Conservation (phyloP, 768 basidiomycete genomes). For the Trichaptum fuscoviolaceum region DNA sequence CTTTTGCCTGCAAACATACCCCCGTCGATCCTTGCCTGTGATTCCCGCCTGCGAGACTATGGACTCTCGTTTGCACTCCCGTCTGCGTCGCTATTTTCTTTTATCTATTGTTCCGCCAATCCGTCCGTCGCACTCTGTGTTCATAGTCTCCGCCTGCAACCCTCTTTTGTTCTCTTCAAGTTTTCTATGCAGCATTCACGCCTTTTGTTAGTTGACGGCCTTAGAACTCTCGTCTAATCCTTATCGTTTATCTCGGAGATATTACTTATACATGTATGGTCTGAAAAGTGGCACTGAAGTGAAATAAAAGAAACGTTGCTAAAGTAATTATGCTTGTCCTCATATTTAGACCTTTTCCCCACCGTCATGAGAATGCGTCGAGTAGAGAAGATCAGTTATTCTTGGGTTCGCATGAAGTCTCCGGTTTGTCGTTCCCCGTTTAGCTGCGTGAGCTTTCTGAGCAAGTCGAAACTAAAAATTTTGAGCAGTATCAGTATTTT, state of each 20-base stretch:
- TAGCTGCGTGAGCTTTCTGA: neutral
- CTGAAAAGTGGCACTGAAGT: neutral
- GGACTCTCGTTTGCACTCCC: neutral
- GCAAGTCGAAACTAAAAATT: too few species aligned
- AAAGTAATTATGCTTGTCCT: neutral
- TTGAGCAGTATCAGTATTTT: too few species aligned
- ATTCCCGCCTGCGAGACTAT: neutral
- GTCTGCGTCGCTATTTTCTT: neutral
- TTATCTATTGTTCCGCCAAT: neutral
- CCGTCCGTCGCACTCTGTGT: neutral
- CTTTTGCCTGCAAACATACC: neutral
- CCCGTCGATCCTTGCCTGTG: neutral
- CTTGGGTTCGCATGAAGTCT: neutral
- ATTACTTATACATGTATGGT: neutral
- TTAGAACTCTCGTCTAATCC: neutral
- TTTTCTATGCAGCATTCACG: neutral
- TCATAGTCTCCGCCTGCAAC: neutral
- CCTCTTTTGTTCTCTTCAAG: neutral
- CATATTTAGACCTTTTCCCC: neutral
- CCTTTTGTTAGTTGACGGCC: neutral
- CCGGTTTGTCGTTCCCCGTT: neutral
- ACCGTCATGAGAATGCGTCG: neutral
- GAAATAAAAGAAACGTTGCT: constrained; percentile 1
- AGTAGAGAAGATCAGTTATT: neutral
- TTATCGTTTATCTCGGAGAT: neutral